Base-by-base conservation (phyloP, 768 basidiomycete species). In the Serendipita indica region DNA sequence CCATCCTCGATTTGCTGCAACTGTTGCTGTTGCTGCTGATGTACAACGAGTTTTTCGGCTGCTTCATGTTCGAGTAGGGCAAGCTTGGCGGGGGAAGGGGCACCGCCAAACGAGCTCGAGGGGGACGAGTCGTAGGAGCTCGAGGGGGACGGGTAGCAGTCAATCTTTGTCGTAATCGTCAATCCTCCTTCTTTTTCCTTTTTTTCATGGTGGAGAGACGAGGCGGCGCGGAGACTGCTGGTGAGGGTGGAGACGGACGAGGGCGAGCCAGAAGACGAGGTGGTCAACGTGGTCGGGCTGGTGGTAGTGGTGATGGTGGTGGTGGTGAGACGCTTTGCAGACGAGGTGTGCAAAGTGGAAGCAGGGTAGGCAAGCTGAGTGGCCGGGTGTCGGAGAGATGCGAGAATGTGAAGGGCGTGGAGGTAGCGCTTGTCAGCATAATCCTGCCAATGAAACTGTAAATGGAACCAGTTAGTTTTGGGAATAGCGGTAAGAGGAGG, bases 371-470 rank as follows among this genome's bases (percentile, higher is more conserved):
- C n/a, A n/a, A n/a, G 10, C 35, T 10, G 10, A 10, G 35, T 37
- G 22, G 49, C 32, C 25, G 49, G 49, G 32, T 28, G 22, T 28
- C 49, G 49, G 22, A 54, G 32, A 28, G 49, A 54, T 16, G 49
- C 10, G 16, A 54, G 49, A 28, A 54, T 54, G 32, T 54, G 10
- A 16, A 54, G 32, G 10, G 49, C 49, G 22, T 54, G 49, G 12
- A 54, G 49, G n/a, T 54, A 54, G 25, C 72, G 72, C 61, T 71
- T 70, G 60, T 78, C 72, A 37, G 70, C 67, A 64, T 80, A 79
- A 64, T 89, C 79, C 63, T 88, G 80, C 87, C 87, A 89, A 64
- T 89, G 82, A 66, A 89, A 82, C 86, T 89, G 58, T 25, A 25
- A 43, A n/a, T 43, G n/a, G n/a, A 43, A 18, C 41, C 18, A 6